A percentile compares a stretch with the other conserved stretches of the same genome.
Conservation (phyloP, 176 grass and related monocot species). For the Eragrostis curvula region DNA sequence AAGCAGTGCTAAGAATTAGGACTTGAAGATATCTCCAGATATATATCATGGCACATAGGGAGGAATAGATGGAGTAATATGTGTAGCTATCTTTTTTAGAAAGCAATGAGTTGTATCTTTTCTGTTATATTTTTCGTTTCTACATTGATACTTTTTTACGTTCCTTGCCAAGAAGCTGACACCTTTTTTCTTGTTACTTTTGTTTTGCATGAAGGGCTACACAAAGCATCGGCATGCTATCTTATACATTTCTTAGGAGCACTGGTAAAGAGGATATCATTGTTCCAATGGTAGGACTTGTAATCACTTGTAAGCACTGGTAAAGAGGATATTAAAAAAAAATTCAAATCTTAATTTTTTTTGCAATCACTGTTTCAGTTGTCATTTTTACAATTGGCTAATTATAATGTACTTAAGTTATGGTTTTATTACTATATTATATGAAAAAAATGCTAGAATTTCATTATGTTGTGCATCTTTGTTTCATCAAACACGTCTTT, state of each 20-base stretch:
- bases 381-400: background rate
- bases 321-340: too few species aligned
- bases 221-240: conserved; percentile 96
- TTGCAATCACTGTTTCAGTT: background rate
- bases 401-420: background rate
- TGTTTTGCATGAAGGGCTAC: conserved; percentile 63
- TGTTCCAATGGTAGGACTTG: conserved; percentile 90
- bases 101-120: background rate
- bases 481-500: background rate
- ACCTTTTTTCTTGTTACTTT: too few species aligned
- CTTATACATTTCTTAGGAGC: conserved; percentile 90
- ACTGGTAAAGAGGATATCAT: conserved; percentile 89
- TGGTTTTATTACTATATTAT: conserved; percentile 2
- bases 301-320: too few species aligned
- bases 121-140: background rate
- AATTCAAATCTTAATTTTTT: too few species aligned
- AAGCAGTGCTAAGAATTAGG: conserved; percentile 1
- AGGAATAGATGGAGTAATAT: conserved; percentile 20
- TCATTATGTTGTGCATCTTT: too few species aligned
- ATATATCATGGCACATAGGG: background rate
- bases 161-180: too few species aligned
- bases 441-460: too few species aligned
- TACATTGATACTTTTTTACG: conserved; percentile 1
- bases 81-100: background rate
- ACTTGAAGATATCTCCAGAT: background rate